These are phyloP conservation scores for Xylaria sp. DNA, from an alignment of 2,329 filamentous ascomycete species.

Conservation along the genomic window DNA sequence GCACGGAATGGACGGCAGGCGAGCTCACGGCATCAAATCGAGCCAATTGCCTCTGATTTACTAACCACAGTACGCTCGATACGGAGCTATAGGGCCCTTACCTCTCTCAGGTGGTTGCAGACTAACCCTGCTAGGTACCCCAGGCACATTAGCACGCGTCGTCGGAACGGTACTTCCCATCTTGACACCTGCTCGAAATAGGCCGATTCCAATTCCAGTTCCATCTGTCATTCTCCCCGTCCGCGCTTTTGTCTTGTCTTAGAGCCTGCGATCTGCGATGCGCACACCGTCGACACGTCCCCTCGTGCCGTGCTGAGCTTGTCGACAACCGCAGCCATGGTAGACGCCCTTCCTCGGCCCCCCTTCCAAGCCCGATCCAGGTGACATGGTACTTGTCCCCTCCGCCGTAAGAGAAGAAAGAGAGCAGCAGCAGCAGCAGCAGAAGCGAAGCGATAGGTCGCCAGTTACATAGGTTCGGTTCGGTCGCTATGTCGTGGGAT, in stretches of 20 bases:
- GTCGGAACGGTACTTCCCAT: conserved; percentile 33
- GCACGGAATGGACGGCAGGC: conserved; percentile 14
- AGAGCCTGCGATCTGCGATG: conserved; percentile 27
- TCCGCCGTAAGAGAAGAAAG: conserved; percentile 37
- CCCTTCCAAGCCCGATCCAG: conserved; percentile 47
- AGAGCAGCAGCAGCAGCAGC: conserved; percentile 21
- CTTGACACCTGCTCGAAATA: conserved; percentile 40
- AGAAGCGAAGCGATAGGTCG: conserved; percentile 16
- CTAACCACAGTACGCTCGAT: neutral
- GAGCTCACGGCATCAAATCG: conserved; percentile 1
- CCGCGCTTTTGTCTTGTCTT: conserved; percentile 24
- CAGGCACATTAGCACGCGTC: conserved; percentile 23
- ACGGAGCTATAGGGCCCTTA: neutral
- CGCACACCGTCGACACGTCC: conserved; percentile 31
- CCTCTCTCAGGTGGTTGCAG: neutral
- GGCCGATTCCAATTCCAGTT: conserved; percentile 28
- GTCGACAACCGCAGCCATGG: conserved; percentile 48
- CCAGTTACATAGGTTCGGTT: neutral
- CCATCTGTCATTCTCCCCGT: conserved; percentile 23
- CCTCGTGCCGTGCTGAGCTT: conserved; percentile 31
- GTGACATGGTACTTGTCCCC: conserved; percentile 47
- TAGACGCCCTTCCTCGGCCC: conserved; percentile 42
- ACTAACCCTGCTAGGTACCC: conserved; percentile 23
- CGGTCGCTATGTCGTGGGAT: conserved; percentile 79
- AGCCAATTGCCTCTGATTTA: neutral